Evolutionary conservation across 2,329 filamentous ascomycete genomes (phyloP).

Genomic region (Talaromyces sp.): DNA sequence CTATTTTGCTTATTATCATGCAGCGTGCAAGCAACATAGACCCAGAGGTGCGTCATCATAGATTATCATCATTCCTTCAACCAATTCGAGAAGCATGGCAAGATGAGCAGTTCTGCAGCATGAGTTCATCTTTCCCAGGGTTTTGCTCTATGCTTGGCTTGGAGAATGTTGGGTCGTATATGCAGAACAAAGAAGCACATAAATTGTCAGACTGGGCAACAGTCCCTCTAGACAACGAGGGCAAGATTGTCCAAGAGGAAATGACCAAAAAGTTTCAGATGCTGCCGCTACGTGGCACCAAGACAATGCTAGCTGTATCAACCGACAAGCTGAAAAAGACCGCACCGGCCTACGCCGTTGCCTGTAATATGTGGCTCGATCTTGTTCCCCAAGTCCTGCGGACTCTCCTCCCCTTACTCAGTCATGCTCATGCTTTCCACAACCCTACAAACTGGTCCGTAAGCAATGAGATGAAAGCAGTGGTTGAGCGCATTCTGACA

Average conservation of each 20-base stretch:
- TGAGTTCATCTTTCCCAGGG: constrained; percentile 71
- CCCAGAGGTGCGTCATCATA: constrained; percentile 67
- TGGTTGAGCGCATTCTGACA: constrained; percentile 81
- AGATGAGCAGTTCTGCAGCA: constrained; percentile 66
- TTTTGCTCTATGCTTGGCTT: constrained; percentile 82
- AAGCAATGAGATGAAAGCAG: constrained; percentile 71
- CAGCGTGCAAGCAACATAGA: constrained; percentile 81
- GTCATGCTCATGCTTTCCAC: constrained; percentile 88
- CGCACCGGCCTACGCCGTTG: constrained; percentile 72
- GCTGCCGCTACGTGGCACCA: constrained; percentile 82
- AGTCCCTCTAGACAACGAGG: constrained; percentile 75
- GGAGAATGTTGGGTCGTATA: constrained; percentile 77
- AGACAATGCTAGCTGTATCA: constrained; percentile 88
- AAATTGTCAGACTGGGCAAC: constrained; percentile 81
- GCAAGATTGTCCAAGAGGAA: constrained; percentile 74
- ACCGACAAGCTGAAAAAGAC: constrained; percentile 83
- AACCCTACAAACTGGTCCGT: constrained; percentile 84
- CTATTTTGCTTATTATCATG: constrained; percentile 92
- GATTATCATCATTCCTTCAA: constrained; percentile 76
- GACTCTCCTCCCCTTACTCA: constrained; percentile 80
- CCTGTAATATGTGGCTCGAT: constrained; percentile 81
- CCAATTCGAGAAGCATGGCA: constrained; percentile 83
- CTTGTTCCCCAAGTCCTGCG: constrained; percentile 81
- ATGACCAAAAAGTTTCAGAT: constrained; percentile 75
- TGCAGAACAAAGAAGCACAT: constrained; percentile 72